Base-by-base conservation (phyloP, 208 protist species). In the Acanthamoeba divionensis region DNA sequence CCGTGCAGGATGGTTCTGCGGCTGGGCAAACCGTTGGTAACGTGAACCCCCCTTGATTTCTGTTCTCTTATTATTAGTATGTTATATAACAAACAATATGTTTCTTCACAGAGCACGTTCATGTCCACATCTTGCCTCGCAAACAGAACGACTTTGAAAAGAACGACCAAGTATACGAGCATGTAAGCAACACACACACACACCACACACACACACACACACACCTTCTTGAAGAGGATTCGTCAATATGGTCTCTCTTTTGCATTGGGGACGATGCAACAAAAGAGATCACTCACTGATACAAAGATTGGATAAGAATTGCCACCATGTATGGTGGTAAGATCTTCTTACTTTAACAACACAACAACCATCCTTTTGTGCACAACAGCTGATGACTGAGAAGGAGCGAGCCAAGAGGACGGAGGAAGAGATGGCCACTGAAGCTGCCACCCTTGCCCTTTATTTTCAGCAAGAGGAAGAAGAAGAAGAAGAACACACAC, bases 61-160 rank as follows among this genome's bases (percentile, higher is more conserved):
- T 29, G 12, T 26, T 12, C 36, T 71, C 24, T 21, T 7, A 24
- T 2, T 29, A 2, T 54, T 80, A 24, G 38, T 80, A 2, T 80
- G 18, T 6, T 4, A 2, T 36, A 24, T 44, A 10, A 5, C 4
- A 13, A 4, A n/a, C 5, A 1, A 5, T n/a, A 1, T 26, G 38
- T 48, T 7, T 31, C 10, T 48, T 7, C 5, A 26, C 41, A 88
- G 79, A 21, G 36, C 93, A 95, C 66, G 90, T 94, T 5, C 93
- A 95, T 57, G 54, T 94, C 21, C 93, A 95, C 38, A 82, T 95
- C 48, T 85, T 95, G 7, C 93, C 93, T 38, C 55, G 93, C 73
- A 55, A 47, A 24, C 41, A 18, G 26, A 75, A 57, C 36, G 93
- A 95, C 57, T 93, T 93, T 87, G 91, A 38, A 48, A 55, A 67